phyloP scores from a whole-genome alignment of 805 yeast species.

The Barnettozyma sucrosica region DNA sequence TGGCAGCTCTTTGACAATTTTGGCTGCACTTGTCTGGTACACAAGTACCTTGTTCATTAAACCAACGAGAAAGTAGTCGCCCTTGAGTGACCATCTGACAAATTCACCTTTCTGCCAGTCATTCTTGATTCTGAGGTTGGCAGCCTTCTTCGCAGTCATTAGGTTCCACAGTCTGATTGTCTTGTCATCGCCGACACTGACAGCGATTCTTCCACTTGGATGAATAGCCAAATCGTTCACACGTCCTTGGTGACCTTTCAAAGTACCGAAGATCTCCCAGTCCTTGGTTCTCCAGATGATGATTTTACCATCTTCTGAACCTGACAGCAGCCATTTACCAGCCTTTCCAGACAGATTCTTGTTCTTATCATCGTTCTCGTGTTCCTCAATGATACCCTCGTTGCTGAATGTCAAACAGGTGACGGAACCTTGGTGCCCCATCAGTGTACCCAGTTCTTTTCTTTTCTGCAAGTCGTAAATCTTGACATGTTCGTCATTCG shows the following conservation, averaged over 20 bases:
- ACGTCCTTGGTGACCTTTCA: slow-evolving; percentile 85
- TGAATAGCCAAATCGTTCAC: slow-evolving; percentile 85
- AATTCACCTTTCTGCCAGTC: slow-evolving; percentile 62
- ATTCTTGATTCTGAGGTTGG: slow-evolving; percentile 63
- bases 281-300: slow-evolving; percentile 94
- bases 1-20: slow-evolving; percentile 46
- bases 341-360: slow-evolving; percentile 24
- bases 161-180: slow-evolving; percentile 89
- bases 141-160: slow-evolving; percentile 95
- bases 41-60: slow-evolving; percentile 57
- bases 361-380: neutral
- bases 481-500: slow-evolving; percentile 92
- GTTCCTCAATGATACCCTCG: slow-evolving; percentile 31
- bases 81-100: slow-evolving; percentile 62
- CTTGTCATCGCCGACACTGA: slow-evolving; percentile 81
- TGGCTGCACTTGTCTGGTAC: slow-evolving; percentile 59
- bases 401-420: slow-evolving; percentile 68
- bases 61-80: slow-evolving; percentile 75
- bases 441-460: slow-evolving; percentile 84
- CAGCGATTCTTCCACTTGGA: slow-evolving; percentile 84
- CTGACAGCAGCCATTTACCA: slow-evolving; percentile 90
- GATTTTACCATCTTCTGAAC: slow-evolving; percentile 85
- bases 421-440: slow-evolving; percentile 86
- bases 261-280: slow-evolving; percentile 86
- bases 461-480: slow-evolving; percentile 91